Base-by-base conservation (phyloP, 2,329 filamentous ascomycete species). In the Fusarium tuaranense region DNA sequence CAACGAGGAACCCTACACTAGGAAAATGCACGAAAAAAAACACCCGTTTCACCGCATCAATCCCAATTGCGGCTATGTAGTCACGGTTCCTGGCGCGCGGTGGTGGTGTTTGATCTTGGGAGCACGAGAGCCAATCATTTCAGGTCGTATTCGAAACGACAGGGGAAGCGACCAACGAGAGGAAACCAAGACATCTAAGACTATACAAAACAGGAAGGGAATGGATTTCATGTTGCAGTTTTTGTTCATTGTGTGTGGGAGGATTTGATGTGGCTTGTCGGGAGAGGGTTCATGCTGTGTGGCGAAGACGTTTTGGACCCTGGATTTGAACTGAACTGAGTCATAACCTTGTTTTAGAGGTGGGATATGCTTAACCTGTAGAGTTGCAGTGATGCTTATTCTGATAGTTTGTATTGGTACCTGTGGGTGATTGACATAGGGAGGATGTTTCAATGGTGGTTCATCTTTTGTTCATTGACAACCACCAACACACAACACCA, bases 111-210 rank as follows among this genome's bases (percentile, higher is more conserved):
- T 75, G 63, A 67, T 27, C 18, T 38, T 63, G 68, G 48, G 63
- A 51, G 20, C 57, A 57, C 1, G 70, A 67, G 59, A 74, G 73
- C 73, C 73, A 75, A 75, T 75, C 70, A 63, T 63, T 65, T 57
- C 57, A 39, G 60, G 44, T 57, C n/a, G 10, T 58, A 38, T 27
- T 46, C 7, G 7, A n/a, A 38, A 38, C 20, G 53, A n/a, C 38
- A 36, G 2, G 27, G 27, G 13, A 44, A 69, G 63, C 68, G 62
- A 64, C 30, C 68, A 32, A 27, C 44, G 39, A 8, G 20, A n/a
- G 7, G 10, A 27, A 25, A 18, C n/a, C 14, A 22, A 16, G 51
- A 12, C 18, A 27, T 51, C 22, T 12, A 25, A 27, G 14, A 0
- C 14, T 53, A 8, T 30, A 41, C 7, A 41, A 22, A 5, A 34